Percentiles rank a stretch among this genome's conserved stretches.
phyloP scores from a whole-genome alignment of 2,329 filamentous ascomycete genomes.

The Phialophora tarda region DNA sequence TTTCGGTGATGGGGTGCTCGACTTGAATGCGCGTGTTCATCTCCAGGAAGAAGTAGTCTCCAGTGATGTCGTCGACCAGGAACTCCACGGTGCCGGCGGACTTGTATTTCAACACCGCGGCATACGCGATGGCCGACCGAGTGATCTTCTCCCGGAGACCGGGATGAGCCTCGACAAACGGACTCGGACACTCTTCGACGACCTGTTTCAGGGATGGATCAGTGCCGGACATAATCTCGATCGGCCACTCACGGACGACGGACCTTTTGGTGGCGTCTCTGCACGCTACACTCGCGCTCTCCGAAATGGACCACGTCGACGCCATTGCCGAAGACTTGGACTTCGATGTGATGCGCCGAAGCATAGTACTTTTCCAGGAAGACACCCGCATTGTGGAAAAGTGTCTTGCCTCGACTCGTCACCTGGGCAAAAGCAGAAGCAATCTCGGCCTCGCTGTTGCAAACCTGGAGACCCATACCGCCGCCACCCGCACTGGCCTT shows the following conservation, averaged over 20 bases:
- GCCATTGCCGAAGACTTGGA: conserved; percentile 86
- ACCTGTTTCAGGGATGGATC: background rate
- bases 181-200: conserved; percentile 83
- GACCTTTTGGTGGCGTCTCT: conserved; percentile 87
- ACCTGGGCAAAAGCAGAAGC: conserved; percentile 71
- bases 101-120: conserved; percentile 68
- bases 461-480: conserved; percentile 83
- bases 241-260: conserved; percentile 34
- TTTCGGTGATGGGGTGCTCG: conserved; percentile 63
- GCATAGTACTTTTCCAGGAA: conserved; percentile 74
- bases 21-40: conserved; percentile 63
- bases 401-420: conserved; percentile 73
- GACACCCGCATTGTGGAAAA: conserved; percentile 83
- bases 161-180: conserved; percentile 60
- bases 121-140: conserved; percentile 71
- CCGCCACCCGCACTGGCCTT: conserved; percentile 83
- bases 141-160: conserved; percentile 67
- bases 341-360: conserved; percentile 64
- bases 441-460: conserved; percentile 71
- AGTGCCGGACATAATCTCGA: background rate
- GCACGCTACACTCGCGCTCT: conserved; percentile 85
- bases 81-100: conserved; percentile 90
- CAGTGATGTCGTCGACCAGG: conserved; percentile 81
- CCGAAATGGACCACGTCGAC: conserved; percentile 80
- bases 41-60: conserved; percentile 72